Evolutionary conservation across 176 grass and related monocot genomes (phyloP).

Genomic region (Carex scoparia): DNA sequence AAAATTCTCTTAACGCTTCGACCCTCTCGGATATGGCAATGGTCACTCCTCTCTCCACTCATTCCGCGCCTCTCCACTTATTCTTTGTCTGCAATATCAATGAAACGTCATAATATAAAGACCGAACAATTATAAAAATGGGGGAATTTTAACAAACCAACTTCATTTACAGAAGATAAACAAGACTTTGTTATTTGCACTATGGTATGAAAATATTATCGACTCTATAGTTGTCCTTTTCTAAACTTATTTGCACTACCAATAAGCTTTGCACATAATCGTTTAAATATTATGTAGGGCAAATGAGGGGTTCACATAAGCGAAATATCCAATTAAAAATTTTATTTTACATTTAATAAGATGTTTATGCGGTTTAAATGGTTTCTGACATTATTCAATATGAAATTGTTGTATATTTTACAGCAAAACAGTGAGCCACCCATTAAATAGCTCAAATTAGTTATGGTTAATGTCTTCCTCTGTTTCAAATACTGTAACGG

Average conservation of each 20-base stretch:
- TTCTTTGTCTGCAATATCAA: slow-evolving; percentile 58
- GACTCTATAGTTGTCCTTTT: background rate
- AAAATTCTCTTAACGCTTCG: no score
- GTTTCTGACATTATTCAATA: background rate
- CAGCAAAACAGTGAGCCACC: background rate
- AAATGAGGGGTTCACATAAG: background rate
- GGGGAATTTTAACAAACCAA: background rate
- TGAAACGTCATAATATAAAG: background rate
- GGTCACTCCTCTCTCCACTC: no score
- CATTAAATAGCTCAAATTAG: background rate
- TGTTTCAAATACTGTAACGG: background rate
- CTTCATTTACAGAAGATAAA: no score
- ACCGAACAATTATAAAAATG: background rate
- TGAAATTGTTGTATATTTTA: background rate
- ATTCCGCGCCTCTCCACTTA: no score
- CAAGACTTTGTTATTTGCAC: background rate
- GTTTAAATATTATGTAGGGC: background rate
- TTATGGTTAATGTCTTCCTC: background rate
- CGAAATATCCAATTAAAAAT: background rate
- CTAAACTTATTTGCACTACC: background rate
- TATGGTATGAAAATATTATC: background rate
- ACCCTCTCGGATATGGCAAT: no score
- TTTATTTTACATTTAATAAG: background rate
- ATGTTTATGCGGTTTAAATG: background rate
- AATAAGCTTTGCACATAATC: background rate